A percentile compares a stretch with the other conserved stretches of the same genome.
Conservation (phyloP, 1,284 basidiomycete genomes). For the Peniophora sp. region DNA sequence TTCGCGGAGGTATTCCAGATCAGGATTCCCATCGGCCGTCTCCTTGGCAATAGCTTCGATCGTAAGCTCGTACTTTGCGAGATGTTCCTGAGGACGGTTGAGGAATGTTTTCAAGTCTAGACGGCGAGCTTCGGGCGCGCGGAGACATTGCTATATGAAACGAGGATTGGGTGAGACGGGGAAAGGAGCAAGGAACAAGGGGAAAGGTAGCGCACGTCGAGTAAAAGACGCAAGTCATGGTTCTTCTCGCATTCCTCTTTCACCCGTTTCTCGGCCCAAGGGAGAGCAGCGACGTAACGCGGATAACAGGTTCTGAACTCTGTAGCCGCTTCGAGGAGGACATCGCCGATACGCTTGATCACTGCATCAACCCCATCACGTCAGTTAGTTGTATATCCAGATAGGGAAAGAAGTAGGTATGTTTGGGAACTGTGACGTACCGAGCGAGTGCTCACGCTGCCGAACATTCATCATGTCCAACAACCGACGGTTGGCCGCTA, state of each 20-base stretch:
- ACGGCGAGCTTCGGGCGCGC: conserved; percentile 65
- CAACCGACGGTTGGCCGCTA: conserved; percentile 74
- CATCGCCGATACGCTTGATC: conserved; percentile 83
- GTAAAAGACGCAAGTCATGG: too few species aligned
- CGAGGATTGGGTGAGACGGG: too few species aligned
- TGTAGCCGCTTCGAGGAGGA: conserved; percentile 82
- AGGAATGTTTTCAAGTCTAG: conserved; percentile 85
- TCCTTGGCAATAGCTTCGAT: conserved; percentile 82
- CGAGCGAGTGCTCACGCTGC: conserved; percentile 80
- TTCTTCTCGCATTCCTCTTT: conserved; percentile 76
- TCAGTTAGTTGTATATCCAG: too few species aligned
- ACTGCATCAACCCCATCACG: too few species aligned
- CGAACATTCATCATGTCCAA: conserved; percentile 83
- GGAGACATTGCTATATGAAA: conserved; percentile 50
- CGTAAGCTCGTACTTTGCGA: conserved; percentile 85
- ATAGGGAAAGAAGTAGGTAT: too few species aligned
- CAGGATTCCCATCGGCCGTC: conserved; percentile 72
- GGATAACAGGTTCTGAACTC: conserved; percentile 87
- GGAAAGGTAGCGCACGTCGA: conserved; percentile 60
- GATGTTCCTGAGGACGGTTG: conserved; percentile 79
- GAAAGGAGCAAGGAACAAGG: too few species aligned
- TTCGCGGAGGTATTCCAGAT: conserved; percentile 70
- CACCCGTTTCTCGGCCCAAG: conserved; percentile 79
- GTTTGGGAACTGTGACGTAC: too few species aligned
- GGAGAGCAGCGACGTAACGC: conserved; percentile 78